Evolutionary conservation across 139 green algal genomes (phyloP), one percentile per base, ranked within the genome.

Genomic region (Chlorella sp.): DNA sequence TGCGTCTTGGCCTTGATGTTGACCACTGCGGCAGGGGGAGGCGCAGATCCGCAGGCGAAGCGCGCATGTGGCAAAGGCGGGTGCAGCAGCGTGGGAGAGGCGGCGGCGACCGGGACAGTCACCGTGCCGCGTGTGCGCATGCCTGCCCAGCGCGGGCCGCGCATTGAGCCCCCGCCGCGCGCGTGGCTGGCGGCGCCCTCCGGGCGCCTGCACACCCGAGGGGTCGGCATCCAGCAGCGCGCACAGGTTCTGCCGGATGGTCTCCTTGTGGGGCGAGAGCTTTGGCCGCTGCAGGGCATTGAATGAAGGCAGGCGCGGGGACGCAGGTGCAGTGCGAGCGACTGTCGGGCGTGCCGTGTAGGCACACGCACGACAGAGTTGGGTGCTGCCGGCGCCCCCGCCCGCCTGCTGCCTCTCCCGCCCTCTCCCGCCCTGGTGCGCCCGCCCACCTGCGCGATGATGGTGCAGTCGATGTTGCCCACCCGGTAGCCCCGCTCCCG

Each of bases 1-100:
- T 99, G 96, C 27, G 96, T 99, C 84, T 98, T 98, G 61, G 96
- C 96, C 89, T 97, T 99, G 77, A 99, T 87, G 88, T 98, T 99
- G 48, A 98, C 87, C 1, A 92, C 85, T n/a, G 41, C 69, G 65
- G 69, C 40, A 36, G 27, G 8, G 12, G 42, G 5, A 0, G 29
- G 42, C n/a, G 3, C 19, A 29, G 12, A 33, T 21, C 31, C n/a
- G n/a, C 1, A 41, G 11, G 5, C 19, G 6, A 63, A 61, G 53
- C n/a, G 56, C 56, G 7, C 19, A 61, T 8, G 53, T 8, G 53
- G 27, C 29, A 21, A 17, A 59, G 51, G 51, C 51, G 29, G 51
- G 51, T 21, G 29, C 6, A 33, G 53, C 53, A 35, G 31, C 25
- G 53, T 25, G 3, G 53, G 21, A 61, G 27, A 31, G 53, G 9